phyloP scores from a whole-genome alignment of 441 rosid species.

The Macaranga tanarius region DNA sequence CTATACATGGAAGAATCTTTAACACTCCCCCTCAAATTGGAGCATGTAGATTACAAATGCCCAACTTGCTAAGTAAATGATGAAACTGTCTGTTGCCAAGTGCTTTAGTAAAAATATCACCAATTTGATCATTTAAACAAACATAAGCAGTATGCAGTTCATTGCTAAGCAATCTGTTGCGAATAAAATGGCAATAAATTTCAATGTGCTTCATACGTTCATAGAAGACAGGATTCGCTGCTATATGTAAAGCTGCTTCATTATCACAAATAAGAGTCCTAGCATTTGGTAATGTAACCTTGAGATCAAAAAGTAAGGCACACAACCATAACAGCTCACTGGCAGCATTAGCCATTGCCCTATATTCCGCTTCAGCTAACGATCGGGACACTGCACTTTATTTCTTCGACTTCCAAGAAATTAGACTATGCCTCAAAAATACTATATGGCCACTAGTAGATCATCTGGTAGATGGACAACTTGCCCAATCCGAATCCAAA shows the following conservation, averaged over 20 bases:
- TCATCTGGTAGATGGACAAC: not conserved
- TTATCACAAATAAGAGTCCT: not conserved
- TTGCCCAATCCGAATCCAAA: not conserved
- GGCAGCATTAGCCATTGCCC: not conserved
- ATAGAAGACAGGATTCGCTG: not conserved
- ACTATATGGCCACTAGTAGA: not conserved
- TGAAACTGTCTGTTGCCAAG: not conserved
- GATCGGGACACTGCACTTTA: not conserved
- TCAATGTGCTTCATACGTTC: not conserved
- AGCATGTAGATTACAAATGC: not conserved
- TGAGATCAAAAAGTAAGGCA: not conserved
- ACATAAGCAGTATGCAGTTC: not conserved
- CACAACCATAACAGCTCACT: not conserved
- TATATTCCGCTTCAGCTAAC: not conserved
- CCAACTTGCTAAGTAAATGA: not conserved
- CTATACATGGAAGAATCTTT: not conserved
- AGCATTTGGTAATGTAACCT: not conserved
- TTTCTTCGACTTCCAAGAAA: not conserved
- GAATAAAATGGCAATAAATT: not conserved
- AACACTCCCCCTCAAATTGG: slow-evolving; percentile 5
- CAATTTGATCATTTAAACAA: not conserved
- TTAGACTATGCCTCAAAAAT: not conserved
- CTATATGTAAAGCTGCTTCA: not conserved
- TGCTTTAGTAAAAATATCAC: not conserved
- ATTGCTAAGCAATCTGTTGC: not conserved